phyloP scores from a whole-genome alignment of 192 early-diverging fungal genomes.

The Chytriomyces hyalinus region DNA sequence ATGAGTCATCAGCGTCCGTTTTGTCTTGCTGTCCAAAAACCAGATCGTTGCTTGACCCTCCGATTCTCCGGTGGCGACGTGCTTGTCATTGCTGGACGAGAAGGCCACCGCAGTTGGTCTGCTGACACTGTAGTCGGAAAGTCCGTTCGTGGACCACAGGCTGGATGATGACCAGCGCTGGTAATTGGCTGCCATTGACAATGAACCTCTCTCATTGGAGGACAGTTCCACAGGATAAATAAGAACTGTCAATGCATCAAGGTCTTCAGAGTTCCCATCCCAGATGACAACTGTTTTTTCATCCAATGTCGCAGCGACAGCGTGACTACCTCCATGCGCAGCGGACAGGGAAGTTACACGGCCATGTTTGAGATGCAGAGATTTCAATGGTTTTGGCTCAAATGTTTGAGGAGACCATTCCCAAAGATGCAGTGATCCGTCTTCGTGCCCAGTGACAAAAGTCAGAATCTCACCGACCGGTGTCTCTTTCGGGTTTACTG shows the following conservation, averaged over 20 bases:
- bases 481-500: constrained; percentile 6
- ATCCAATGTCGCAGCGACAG: constrained; percentile 31
- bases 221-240: constrained; percentile 13
- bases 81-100: constrained; percentile 20
- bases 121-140: constrained; percentile 8
- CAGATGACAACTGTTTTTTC: constrained; percentile 34
- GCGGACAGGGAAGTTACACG: constrained; percentile 16
- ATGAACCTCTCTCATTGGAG: neutral
- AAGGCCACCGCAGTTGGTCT: constrained; percentile 34
- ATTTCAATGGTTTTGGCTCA: constrained; percentile 8
- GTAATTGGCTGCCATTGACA: neutral
- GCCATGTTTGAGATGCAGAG: constrained; percentile 23
- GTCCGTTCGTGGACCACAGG: constrained; percentile 16
- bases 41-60: constrained; percentile 27
- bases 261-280: constrained; percentile 27
- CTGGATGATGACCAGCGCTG: constrained; percentile 20
- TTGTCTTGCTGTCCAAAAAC: constrained; percentile 22
- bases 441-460: constrained; percentile 39
- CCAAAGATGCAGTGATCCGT: constrained; percentile 32
- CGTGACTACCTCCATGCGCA: constrained; percentile 1
- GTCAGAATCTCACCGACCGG: constrained; percentile 16
- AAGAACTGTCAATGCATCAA: constrained; percentile 19
- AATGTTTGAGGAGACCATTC: constrained; percentile 31
- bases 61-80: constrained; percentile 31
- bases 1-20: constrained; percentile 23